These are phyloP conservation scores for Millerozyma miso DNA, from an alignment of 805 yeast species.

Conservation along the genomic window DNA sequence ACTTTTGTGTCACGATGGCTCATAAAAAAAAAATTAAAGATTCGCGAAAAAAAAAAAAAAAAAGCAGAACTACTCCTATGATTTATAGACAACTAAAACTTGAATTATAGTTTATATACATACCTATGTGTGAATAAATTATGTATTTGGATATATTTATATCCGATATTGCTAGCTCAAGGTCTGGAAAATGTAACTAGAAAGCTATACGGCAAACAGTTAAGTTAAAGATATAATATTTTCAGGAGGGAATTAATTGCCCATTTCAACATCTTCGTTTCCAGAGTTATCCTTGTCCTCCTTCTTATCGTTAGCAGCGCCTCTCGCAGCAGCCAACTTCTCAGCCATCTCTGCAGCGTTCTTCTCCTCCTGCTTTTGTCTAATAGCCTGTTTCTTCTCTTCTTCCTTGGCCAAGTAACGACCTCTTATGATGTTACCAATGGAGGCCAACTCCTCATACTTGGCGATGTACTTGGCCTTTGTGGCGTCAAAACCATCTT, in stretches of 20 bases:
- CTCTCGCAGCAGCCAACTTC: slow-evolving; percentile 76
- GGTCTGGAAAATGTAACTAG: too few relatives aligned
- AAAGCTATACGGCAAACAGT: too few relatives aligned
- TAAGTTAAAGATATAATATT: background rate
- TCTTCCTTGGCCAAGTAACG: slow-evolving; percentile 92
- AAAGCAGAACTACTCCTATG: background rate
- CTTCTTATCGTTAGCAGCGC: slow-evolving; percentile 35
- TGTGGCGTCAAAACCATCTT: slow-evolving; percentile 92
- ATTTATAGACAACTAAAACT: background rate
- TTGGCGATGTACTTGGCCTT: slow-evolving; percentile 97
- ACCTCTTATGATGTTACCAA: slow-evolving; percentile 93
- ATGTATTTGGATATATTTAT: background rate
- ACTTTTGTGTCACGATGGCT: slow-evolving; percentile 2
- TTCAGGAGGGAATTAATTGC: slow-evolving; percentile 9
- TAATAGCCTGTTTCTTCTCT: slow-evolving; percentile 86
- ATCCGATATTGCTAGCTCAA: background rate
- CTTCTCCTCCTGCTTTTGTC: slow-evolving; percentile 83
- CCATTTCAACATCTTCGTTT: slow-evolving; percentile 33
- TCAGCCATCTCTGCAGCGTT: slow-evolving; percentile 81
- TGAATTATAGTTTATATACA: background rate
- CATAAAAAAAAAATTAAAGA: background rate
- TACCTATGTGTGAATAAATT: background rate
- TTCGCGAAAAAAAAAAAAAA: slow-evolving; percentile 1
- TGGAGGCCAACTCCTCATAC: slow-evolving; percentile 92
- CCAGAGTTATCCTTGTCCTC: slow-evolving; percentile 20